Base-by-base conservation (phyloP, 495 filamentous ascomycete genomes). In the Lasiosphaeria ovina region DNA sequence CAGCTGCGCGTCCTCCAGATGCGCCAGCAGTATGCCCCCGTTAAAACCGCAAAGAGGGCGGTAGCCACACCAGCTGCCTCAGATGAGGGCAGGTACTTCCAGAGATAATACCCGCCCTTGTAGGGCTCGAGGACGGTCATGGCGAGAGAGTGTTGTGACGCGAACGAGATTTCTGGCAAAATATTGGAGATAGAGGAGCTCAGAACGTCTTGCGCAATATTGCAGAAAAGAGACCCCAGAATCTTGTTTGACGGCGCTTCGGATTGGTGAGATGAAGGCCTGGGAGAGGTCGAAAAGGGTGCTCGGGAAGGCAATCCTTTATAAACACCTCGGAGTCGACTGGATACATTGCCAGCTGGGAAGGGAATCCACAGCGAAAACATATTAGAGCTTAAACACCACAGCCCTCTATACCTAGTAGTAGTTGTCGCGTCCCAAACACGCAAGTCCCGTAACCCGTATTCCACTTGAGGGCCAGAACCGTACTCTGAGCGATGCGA, bases 11-110 rank as follows among this genome's bases (percentile, higher is more conserved):
- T 77, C 7, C 70, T 72, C 14, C 76, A 51, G 8, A 81, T 65
- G n/a, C 80, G 76, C 40, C 71, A 84, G 35, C 68, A 51, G 54
- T 86, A 83, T 0, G 76, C 31, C 1, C 68, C 14, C 0, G 82
- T 81, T 17, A 66, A 54, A 33, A 76, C 16, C 38, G 64, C 63
- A 63, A 87, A 85, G 24, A 87, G 71, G 6, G 76, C 69, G 45
- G 67, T 55, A 64, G 85, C 84, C 57, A 84, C 77, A n/a, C 68
- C 70, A 3, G 80, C 81, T 2, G 79, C 80, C 11, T 75, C 67
- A 0, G 75, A 49, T 1, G 79, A 83, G 1, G 84, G 83, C 11
- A 74, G 34, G 58, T 86, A 87, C 36, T 81, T 58, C 71, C 82
- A 84, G 58, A 73, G 70, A 64, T 71, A 75, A 58, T 72, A 75